A percentile compares a stretch with the other conserved stretches of the same genome.
phyloP scores from a whole-genome alignment of 2,329 filamentous ascomycete genomes.

The Aspergillus sp. region DNA sequence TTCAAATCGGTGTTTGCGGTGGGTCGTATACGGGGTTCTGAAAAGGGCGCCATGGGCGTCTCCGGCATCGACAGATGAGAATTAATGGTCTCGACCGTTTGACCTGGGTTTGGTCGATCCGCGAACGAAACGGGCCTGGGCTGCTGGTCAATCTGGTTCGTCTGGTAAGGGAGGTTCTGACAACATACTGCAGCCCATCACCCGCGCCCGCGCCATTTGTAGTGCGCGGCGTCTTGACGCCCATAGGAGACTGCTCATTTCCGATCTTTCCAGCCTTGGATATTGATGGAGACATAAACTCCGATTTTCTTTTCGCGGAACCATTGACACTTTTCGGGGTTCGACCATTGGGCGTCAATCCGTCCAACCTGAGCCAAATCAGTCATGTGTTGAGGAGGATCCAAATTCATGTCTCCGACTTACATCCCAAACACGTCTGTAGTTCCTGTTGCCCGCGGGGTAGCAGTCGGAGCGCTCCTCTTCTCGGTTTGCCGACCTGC shows the following conservation, averaged over 20 bases:
- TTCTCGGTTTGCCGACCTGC: slow-evolving; percentile 61
- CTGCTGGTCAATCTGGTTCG: slow-evolving; percentile 11
- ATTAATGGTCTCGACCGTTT: slow-evolving; percentile 82
- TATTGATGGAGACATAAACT: slow-evolving; percentile 47
- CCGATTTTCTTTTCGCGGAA: slow-evolving; percentile 54
- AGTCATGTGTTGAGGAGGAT: not conserved
- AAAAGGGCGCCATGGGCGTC: slow-evolving; percentile 67
- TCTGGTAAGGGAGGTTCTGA: not conserved
- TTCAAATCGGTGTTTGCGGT: slow-evolving; percentile 85
- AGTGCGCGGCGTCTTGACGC: slow-evolving; percentile 37
- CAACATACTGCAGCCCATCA: slow-evolving; percentile 39
- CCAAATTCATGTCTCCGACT: slow-evolving; percentile 22
- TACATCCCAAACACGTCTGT: slow-evolving; percentile 83
- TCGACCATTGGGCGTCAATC: slow-evolving; percentile 65
- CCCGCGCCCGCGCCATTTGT: slow-evolving; percentile 29
- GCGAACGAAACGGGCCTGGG: slow-evolving; percentile 65
- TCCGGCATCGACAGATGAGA: slow-evolving; percentile 66
- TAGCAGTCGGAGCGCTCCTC: slow-evolving; percentile 54
- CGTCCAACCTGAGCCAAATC: slow-evolving; percentile 57
- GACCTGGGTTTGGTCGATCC: slow-evolving; percentile 74
- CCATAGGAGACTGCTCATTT: slow-evolving; percentile 52
- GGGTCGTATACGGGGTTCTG: slow-evolving; percentile 77
- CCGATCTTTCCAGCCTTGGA: slow-evolving; percentile 45
- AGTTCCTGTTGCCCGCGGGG: slow-evolving; percentile 60
- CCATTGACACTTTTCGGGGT: slow-evolving; percentile 34